Conservation (phyloP, 768 basidiomycete genomes). For the Mycena alexandri region DNA sequence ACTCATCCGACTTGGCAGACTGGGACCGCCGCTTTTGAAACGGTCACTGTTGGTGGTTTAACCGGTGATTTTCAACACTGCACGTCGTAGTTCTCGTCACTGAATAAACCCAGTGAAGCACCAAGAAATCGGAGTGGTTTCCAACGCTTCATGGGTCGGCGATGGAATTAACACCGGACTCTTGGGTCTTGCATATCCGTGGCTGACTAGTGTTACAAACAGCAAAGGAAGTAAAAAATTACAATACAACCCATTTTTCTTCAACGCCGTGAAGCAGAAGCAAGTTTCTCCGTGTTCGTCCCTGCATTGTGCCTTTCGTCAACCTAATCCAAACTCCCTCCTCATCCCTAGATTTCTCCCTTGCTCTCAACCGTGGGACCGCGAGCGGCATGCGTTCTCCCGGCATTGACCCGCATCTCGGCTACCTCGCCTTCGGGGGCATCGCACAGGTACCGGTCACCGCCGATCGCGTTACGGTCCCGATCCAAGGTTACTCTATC, state of each 20-base stretch:
- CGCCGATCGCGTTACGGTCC: slow-evolving; percentile 27
- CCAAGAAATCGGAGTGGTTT: slow-evolving; percentile 41
- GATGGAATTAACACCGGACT: slow-evolving; percentile 39
- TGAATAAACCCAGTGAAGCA: slow-evolving; percentile 26
- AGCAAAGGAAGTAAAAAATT: not conserved
- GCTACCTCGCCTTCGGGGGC: slow-evolving; percentile 41
- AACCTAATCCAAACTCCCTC: not conserved
- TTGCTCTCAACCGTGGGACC: slow-evolving; percentile 38
- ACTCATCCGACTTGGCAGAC: not conserved
- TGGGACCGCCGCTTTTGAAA: slow-evolving; percentile 38
- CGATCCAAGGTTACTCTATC: slow-evolving; percentile 36
- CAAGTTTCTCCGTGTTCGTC: slow-evolving; percentile 36
- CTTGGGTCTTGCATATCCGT: slow-evolving; percentile 39
- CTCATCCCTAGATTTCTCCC: slow-evolving; percentile 36
- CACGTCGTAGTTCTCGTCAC: not conserved
- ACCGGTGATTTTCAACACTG: slow-evolving; percentile 7
- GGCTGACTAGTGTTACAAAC: slow-evolving; percentile 37
- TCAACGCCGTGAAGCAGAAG: slow-evolving; percentile 37
- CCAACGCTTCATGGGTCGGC: slow-evolving; percentile 39
- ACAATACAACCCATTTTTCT: slow-evolving; percentile 39
- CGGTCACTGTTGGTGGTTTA: slow-evolving; percentile 36
- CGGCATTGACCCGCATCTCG: slow-evolving; percentile 33
- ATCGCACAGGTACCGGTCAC: slow-evolving; percentile 38
- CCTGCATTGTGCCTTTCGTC: not conserved
- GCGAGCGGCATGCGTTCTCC: slow-evolving; percentile 16